These are phyloP conservation scores for Lasiodiplodia sp. DNA, from an alignment of 2,329 filamentous ascomycete genomes.

Conservation along the genomic window DNA sequence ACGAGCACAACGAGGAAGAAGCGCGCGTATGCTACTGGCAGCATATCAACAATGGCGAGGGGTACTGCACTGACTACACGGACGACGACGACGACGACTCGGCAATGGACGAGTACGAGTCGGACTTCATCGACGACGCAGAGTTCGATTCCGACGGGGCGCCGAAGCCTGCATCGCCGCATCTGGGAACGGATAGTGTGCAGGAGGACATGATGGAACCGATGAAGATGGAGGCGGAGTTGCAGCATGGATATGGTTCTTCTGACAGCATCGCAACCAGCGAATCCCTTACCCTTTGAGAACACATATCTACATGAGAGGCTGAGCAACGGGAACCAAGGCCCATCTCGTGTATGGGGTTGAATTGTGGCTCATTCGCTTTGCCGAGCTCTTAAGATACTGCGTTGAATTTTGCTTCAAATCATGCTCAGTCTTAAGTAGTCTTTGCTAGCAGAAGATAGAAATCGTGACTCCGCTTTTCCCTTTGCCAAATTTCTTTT, in stretches of 20 bases:
- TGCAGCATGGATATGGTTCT: too few species aligned
- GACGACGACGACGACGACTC: neutral
- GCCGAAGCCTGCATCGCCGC: neutral
- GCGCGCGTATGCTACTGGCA: constrained; percentile 1
- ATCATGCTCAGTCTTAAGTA: neutral
- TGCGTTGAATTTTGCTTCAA: neutral
- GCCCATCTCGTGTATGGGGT: neutral
- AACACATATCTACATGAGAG: neutral
- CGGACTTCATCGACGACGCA: constrained; percentile 7
- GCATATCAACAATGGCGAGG: constrained; percentile 1
- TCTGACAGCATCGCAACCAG: neutral
- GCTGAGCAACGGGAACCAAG: neutral
- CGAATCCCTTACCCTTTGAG: neutral
- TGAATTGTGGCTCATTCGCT: neutral
- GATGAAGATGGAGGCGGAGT: neutral
- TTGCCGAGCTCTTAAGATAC: neutral
- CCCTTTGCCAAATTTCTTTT: neutral
- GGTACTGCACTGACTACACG: neutral
- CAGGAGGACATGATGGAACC: neutral
- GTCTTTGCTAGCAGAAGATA: neutral
- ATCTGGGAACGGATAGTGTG: neutral
- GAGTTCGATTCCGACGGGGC: neutral
- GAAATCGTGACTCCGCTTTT: neutral
- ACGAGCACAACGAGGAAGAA: neutral
- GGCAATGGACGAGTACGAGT: constrained; percentile 5